These are phyloP conservation scores for Globisporangium okanoganense DNA, from an alignment of 352 stramenopile genomes.

Conservation along the genomic window DNA sequence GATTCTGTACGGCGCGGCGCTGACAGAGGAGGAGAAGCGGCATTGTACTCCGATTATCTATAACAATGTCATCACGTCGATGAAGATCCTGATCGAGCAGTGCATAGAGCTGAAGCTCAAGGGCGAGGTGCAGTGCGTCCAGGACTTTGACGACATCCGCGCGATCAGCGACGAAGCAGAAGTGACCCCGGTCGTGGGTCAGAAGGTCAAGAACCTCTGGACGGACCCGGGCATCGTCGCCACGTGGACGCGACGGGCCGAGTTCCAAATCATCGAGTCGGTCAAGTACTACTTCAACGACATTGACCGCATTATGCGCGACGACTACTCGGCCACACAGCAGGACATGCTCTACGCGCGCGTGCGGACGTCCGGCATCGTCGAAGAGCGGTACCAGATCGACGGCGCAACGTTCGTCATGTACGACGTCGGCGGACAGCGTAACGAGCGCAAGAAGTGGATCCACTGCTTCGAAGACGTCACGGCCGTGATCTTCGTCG, in stretches of 20 bases:
- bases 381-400: conserved; percentile 95
- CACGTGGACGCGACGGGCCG: conserved; percentile 88
- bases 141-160: conserved; percentile 81
- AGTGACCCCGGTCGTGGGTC: conserved; percentile 87
- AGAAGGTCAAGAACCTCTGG: conserved; percentile 95
- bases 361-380: conserved; percentile 93
- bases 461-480: conserved; percentile 97
- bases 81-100: conserved; percentile 91
- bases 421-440: conserved; percentile 96
- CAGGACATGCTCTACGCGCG: conserved; percentile 96
- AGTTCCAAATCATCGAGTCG: conserved; percentile 97
- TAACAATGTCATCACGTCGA: conserved; percentile 89
- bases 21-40: conserved; percentile 87
- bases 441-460: conserved; percentile 97
- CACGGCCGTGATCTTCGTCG: conserved; percentile 96
- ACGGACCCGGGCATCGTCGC: conserved; percentile 86
- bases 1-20: conserved; percentile 80
- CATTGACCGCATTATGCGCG: conserved; percentile 92
- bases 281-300: conserved; percentile 97
- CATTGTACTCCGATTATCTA: conserved; percentile 88
- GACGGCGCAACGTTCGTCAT: conserved; percentile 96
- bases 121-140: conserved; percentile 60
- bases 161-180: conserved; percentile 80
- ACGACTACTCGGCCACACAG: conserved; percentile 91
- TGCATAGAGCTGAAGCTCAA: conserved; percentile 79